Conservation (phyloP, 768 basidiomycete genomes). For the Trametes sanguinea region DNA sequence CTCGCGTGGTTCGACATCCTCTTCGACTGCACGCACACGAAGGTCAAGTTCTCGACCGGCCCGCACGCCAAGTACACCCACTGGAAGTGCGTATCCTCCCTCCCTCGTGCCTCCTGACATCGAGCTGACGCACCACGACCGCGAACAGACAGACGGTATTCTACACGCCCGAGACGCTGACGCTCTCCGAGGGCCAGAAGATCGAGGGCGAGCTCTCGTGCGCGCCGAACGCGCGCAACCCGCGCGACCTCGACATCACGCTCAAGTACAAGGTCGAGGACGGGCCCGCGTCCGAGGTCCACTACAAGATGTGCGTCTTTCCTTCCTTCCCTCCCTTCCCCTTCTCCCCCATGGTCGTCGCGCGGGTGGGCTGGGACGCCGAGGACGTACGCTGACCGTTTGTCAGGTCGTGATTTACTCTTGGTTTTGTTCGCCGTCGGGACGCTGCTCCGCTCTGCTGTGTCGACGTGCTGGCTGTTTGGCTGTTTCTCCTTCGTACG, state of each 20-base stretch:
- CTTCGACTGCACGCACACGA: slow-evolving; percentile 95
- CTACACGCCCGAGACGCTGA: slow-evolving; percentile 84
- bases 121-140: not conserved
- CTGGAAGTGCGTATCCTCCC: slow-evolving; percentile 74
- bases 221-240: slow-evolving; percentile 89
- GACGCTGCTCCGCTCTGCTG: not conserved
- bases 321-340: slow-evolving; percentile 32
- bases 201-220: slow-evolving; percentile 76
- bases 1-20: slow-evolving; percentile 98
- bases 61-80: slow-evolving; percentile 97
- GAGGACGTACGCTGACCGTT: slow-evolving; percentile 58
- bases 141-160: slow-evolving; percentile 87
- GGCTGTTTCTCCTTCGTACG: no score
- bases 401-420: slow-evolving; percentile 68
- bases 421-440: slow-evolving; percentile 1
- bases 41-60: slow-evolving; percentile 93
- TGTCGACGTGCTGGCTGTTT: not conserved
- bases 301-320: slow-evolving; percentile 86
- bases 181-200: slow-evolving; percentile 66
- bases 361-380: slow-evolving; percentile 11
- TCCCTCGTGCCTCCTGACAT: not conserved
- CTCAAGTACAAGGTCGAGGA: slow-evolving; percentile 58
- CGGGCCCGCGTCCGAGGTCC: slow-evolving; percentile 41
- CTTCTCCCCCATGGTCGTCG: not conserved
- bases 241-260: slow-evolving; percentile 91